Base-by-base conservation (phyloP, 306 rosid genomes). In the Abrus precatorius region DNA sequence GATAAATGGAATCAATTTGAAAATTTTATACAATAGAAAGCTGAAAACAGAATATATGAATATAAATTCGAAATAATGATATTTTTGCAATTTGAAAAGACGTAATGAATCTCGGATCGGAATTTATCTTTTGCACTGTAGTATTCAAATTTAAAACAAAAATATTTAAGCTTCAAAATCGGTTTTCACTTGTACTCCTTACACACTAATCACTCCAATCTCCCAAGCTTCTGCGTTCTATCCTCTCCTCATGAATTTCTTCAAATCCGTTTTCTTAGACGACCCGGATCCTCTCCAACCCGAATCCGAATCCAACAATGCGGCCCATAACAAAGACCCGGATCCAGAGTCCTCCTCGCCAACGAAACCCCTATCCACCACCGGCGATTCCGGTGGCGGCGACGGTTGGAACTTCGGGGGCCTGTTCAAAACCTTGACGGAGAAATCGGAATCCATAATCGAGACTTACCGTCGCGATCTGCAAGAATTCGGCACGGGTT, bases 391-490 rank as follows among this genome's bases (percentile, higher is more conserved):
- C 50, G 57, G 36, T 36, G 84, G 8, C 14, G 80, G 62, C 40
- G 86, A 81, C 34, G 87, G 71, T 1, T 94, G 98, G 98, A 89
- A 87, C 79, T 88, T 94, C 33, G 97, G 96, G 5, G 98, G 93
- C 73, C 86, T 94, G 79, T 69, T 94, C 69, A 82, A 84, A 86
- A 88, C 94, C 71, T 34, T 94, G 7, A 81, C 92, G 0, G 32
- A 87, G 43, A 90, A 72, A 80, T 94, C 98, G n/a, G 97, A 92
- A 80, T 85, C 97, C 2, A 95, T 94, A 13, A 86, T 94, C 78
- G 97, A 94, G 38, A 92, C 94, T n/a, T 94, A 92, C 87, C 91
- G 96, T 44, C 93, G 93, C n/a, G 98, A 94, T 88, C 86, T 94
- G 32, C 84, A 89, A 62, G 98, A 92, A 81, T 92, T 92, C 79